Evolutionary conservation across 2,329 filamentous ascomycete genomes (phyloP).

Genomic region (Cladobotryum protrusum): DNA sequence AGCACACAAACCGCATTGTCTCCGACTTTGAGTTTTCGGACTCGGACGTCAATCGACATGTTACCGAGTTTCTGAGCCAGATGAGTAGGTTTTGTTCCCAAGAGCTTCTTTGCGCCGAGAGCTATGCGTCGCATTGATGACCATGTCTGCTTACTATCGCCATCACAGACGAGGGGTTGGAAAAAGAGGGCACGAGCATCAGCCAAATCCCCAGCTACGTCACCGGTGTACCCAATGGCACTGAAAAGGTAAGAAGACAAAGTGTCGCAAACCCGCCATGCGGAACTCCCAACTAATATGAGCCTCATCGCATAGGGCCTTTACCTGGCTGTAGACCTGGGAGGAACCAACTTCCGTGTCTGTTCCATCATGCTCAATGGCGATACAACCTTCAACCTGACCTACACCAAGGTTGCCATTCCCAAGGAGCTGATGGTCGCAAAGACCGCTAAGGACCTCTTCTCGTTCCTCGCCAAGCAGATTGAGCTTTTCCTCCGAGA

Average conservation of each 20-base stretch:
- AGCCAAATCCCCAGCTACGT: conserved; percentile 98
- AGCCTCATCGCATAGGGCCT: conserved; percentile 57
- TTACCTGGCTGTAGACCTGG: conserved; percentile 95
- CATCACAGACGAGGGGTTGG: conserved; percentile 67
- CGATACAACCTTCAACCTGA: conserved; percentile 90
- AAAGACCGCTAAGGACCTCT: conserved; percentile 78
- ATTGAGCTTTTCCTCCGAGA: conserved; percentile 81
- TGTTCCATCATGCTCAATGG: conserved; percentile 92
- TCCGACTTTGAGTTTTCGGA: conserved; percentile 80
- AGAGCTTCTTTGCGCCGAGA: neutral
- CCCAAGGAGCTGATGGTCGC: conserved; percentile 86
- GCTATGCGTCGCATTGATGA: neutral
- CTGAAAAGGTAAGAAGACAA: conserved; percentile 68
- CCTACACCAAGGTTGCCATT: conserved; percentile 86
- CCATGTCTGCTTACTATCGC: conserved; percentile 9
- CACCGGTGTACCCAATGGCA: conserved; percentile 91
- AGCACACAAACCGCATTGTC: conserved; percentile 74
- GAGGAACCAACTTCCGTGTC: conserved; percentile 96
- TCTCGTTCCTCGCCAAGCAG: conserved; percentile 86
- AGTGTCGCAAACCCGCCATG: neutral
- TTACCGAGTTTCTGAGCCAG: conserved; percentile 79
- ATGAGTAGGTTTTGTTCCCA: conserved; percentile 51
- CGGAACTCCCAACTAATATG: too few relatives aligned
- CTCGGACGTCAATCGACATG: conserved; percentile 70
- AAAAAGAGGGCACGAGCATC: conserved; percentile 70